Percentiles rank a stretch among this genome's conserved stretches.
Conservation (phyloP, 805 yeast genomes). For the Kuraishia cidri region DNA sequence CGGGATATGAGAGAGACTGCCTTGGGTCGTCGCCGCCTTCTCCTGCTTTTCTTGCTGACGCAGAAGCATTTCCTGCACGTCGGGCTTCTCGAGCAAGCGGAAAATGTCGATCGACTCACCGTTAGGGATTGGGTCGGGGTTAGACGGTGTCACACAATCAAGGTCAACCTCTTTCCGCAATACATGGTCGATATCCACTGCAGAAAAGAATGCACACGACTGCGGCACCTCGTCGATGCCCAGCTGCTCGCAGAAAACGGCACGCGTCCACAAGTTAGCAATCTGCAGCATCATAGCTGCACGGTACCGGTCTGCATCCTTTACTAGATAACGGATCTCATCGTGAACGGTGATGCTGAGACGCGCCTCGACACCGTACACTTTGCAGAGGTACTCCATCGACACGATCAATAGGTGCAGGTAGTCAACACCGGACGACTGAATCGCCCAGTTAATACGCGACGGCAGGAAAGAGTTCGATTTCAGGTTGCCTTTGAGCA, state of each 20-base stretch:
- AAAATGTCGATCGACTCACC: slow-evolving; percentile 72
- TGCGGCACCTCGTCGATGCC: slow-evolving; percentile 90
- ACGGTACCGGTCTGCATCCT: slow-evolving; percentile 63
- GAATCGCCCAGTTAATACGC: slow-evolving; percentile 95
- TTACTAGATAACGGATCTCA: slow-evolving; percentile 77
- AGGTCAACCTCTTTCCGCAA: slow-evolving; percentile 88
- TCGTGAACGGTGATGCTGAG: slow-evolving; percentile 88
- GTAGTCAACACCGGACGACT: slow-evolving; percentile 96
- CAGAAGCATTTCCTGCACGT: slow-evolving; percentile 17
- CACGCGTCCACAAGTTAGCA: slow-evolving; percentile 92
- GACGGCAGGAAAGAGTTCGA: slow-evolving; percentile 72
- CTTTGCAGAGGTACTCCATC: slow-evolving; percentile 72
- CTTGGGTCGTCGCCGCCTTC: too few relatives aligned
- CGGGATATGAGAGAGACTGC: slow-evolving; percentile 6
- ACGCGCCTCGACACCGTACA: slow-evolving; percentile 65
- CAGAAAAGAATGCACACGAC: slow-evolving; percentile 91
- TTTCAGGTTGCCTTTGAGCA: slow-evolving; percentile 56
- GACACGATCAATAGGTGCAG: slow-evolving; percentile 76
- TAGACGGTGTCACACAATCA: slow-evolving; percentile 88
- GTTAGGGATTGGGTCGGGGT: slow-evolving; percentile 57
- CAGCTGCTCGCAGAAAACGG: slow-evolving; percentile 87
- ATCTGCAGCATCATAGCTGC: slow-evolving; percentile 82
- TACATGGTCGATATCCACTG: slow-evolving; percentile 83
- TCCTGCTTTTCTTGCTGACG: slow-evolving; percentile 1
- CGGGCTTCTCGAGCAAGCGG: slow-evolving; percentile 33